phyloP scores from a whole-genome alignment of 805 yeast genomes.

The Sungouiella thailandica region DNA sequence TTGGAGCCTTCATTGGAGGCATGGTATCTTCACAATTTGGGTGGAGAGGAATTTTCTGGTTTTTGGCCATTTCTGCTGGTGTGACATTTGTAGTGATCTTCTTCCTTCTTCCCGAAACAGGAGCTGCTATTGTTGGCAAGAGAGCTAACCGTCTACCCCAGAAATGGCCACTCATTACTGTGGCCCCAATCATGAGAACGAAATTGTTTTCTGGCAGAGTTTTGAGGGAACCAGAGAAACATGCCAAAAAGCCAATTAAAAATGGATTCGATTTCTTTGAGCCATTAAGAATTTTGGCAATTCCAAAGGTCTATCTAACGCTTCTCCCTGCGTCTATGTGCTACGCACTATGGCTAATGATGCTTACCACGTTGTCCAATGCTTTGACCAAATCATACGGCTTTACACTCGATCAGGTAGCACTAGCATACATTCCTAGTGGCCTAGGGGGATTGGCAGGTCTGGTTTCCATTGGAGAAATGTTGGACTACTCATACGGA shows the following conservation, averaged over 20 bases:
- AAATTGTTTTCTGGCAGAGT: neutral
- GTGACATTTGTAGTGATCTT: conserved; percentile 1
- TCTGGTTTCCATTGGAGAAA: conserved; percentile 1
- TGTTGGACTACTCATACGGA: conserved; percentile 2
- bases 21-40: conserved; percentile 3
- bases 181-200: conserved; percentile 4
- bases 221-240: neutral
- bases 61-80: conserved; percentile 2
- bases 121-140: conserved; percentile 1
- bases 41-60: conserved; percentile 7
- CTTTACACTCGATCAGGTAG: conserved; percentile 1
- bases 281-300: neutral
- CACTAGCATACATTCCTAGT: conserved; percentile 5
- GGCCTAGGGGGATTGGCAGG: conserved; percentile 4
- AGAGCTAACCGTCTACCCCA: neutral
- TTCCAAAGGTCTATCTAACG: neutral
- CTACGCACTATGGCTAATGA: conserved; percentile 3
- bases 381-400: conserved; percentile 1
- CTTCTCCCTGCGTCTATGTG: conserved; percentile 3
- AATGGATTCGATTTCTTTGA: conserved; percentile 1
- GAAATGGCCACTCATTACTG: neutral
- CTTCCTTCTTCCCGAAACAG: conserved; percentile 4
- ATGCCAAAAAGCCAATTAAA: neutral
- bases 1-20: conserved; percentile 4
- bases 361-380: conserved; percentile 2